Conservation (phyloP, 306 rosid species). For the Rosa lucieae region DNA sequence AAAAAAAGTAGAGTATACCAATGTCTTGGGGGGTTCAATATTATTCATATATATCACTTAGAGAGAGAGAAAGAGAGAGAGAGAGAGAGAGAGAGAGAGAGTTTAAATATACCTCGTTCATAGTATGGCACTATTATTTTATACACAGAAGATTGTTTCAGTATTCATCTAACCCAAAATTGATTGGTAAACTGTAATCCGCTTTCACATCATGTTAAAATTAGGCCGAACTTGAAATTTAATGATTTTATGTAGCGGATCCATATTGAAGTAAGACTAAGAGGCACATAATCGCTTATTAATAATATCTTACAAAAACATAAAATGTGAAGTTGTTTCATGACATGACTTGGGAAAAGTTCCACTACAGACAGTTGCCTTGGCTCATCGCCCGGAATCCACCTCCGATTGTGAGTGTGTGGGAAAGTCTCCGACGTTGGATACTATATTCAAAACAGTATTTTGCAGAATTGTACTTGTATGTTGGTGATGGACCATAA, state of each 20-base stretch:
- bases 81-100: neutral
- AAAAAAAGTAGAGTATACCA: constrained; percentile 39
- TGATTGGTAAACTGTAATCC: neutral
- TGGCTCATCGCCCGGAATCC: neutral
- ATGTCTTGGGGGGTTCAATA: constrained; percentile 44
- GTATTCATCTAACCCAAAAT: neutral
- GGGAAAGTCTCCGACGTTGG: neutral
- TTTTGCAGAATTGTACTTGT: neutral
- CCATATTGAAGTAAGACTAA: neutral
- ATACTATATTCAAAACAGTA: neutral
- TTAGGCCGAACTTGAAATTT: neutral
- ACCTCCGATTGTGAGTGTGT: neutral
- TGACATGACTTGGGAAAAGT: neutral
- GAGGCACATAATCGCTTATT: neutral
- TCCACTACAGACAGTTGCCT: neutral
- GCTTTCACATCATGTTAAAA: neutral
- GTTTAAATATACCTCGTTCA: neutral
- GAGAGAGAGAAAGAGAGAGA: constrained; percentile 28
- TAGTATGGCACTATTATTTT: neutral
- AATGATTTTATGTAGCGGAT: neutral
- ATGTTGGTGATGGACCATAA: constrained; percentile 29
- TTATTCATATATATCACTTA: neutral
- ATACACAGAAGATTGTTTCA: neutral
- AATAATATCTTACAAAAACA: too few species aligned
- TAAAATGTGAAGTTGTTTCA: neutral